phyloP scores from a whole-genome alignment of 2,329 filamentous ascomycete genomes.

The Aspergillus glaucus region DNA sequence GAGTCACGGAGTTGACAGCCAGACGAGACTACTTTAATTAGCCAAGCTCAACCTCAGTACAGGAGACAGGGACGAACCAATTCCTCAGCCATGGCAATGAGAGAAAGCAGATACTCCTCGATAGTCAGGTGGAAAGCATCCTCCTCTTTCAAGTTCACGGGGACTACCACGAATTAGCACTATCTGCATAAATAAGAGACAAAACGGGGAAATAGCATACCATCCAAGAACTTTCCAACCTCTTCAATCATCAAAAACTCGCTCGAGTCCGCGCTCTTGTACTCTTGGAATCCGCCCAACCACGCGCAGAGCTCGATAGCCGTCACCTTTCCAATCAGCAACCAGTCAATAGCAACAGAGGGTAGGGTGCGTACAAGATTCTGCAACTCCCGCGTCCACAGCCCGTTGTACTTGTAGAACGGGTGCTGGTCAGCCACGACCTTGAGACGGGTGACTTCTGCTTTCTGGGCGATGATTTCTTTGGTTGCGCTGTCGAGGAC shows the following conservation, averaged over 20 bases:
- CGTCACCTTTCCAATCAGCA: slow-evolving; percentile 41
- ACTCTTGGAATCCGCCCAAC: slow-evolving; percentile 66
- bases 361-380: slow-evolving; percentile 51
- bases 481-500: slow-evolving; percentile 64
- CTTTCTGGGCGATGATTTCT: slow-evolving; percentile 65
- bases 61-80: slow-evolving; percentile 46
- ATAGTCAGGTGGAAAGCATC: slow-evolving; percentile 94
- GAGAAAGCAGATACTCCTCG: slow-evolving; percentile 88
- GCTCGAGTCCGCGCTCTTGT: slow-evolving; percentile 50
- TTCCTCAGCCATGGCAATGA: slow-evolving; percentile 85
- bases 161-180: slow-evolving; percentile 53
- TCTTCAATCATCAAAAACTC: slow-evolving; percentile 82
- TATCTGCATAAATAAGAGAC: slow-evolving; percentile 4
- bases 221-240: slow-evolving; percentile 68
- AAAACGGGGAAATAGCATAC: slow-evolving; percentile 41
- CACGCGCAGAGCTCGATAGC: slow-evolving; percentile 62
- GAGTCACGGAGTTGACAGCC: slow-evolving; percentile 87
- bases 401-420: slow-evolving; percentile 95
- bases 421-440: slow-evolving; percentile 74
- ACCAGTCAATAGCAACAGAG: background rate
- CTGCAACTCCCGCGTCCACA: slow-evolving; percentile 81
- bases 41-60: background rate
- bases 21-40: slow-evolving; percentile 57
- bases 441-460: slow-evolving; percentile 64
- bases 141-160: slow-evolving; percentile 80